Evolutionary conservation across 257 asterid species (phyloP).

Genomic region (Cordia subcordata): DNA sequence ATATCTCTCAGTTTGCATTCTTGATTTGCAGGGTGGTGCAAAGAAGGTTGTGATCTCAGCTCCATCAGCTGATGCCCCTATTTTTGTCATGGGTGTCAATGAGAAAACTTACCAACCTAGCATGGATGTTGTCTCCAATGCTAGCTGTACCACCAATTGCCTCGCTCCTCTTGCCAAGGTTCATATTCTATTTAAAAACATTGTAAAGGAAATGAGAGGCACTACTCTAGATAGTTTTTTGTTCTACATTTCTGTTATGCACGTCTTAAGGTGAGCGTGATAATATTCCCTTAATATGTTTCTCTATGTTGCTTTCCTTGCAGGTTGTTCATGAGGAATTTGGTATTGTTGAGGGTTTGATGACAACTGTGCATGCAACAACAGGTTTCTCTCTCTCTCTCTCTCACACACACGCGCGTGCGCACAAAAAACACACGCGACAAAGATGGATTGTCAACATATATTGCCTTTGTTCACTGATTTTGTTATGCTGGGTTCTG

Average conservation of each 20-base stretch:
- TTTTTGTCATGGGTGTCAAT: conserved; percentile 97
- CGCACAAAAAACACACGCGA: too few species aligned
- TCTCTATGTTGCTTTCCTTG: conserved; percentile 6
- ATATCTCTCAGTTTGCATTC: neutral
- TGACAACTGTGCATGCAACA: conserved; percentile 99
- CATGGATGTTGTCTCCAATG: conserved; percentile 98
- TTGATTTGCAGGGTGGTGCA: conserved; percentile 79
- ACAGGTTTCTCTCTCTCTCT: conserved; percentile 71
- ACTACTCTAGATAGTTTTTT: too few species aligned
- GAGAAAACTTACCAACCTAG: conserved; percentile 71
- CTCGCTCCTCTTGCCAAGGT: conserved; percentile 99
- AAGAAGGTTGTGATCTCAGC: conserved; percentile 95
- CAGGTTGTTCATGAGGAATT: conserved; percentile 98
- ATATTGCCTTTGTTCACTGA: neutral
- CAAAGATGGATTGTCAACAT: conserved; percentile 88
- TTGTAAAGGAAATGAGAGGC: neutral
- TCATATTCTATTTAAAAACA: conserved; percentile 9
- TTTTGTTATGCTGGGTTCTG: conserved; percentile 11
- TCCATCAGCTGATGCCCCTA: conserved; percentile 99
- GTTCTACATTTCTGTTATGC: conserved; percentile 1
- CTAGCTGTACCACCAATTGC: conserved; percentile 99
- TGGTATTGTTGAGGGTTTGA: conserved; percentile 90
- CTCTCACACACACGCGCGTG: too few species aligned
- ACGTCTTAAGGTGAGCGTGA: neutral
- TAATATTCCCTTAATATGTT: neutral